Conservation (phyloP, 257 asterid genomes). For the Gardenia jasminoides region DNA sequence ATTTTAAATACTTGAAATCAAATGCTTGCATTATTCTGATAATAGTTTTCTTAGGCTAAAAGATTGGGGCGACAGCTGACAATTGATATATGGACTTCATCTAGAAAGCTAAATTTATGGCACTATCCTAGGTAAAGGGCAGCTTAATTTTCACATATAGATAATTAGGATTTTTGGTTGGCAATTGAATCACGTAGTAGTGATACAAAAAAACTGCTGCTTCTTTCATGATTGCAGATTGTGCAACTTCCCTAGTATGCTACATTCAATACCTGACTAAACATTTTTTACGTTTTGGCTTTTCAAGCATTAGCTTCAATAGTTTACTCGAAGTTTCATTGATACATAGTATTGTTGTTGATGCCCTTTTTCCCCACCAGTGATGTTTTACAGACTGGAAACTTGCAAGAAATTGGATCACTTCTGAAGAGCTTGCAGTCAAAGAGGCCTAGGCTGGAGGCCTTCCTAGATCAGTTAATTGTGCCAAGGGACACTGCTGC, state of each 20-base stretch:
- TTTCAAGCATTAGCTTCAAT: no score
- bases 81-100: no score
- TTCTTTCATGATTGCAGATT: background rate
- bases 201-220: background rate
- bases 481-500: background rate
- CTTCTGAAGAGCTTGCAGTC: slow-evolving; percentile 1
- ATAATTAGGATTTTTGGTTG: no score
- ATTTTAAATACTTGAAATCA: no score
- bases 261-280: background rate
- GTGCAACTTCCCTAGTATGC: background rate
- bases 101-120: no score
- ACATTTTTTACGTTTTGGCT: background rate
- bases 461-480: background rate
- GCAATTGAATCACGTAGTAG: background rate
- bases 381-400: background rate
- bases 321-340: background rate
- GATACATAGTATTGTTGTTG: no score
- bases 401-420: background rate
- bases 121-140: no score
- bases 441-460: background rate
- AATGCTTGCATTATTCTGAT: no score
- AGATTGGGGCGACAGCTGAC: no score
- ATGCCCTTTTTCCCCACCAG: no score
- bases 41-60: no score
- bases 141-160: no score